Evolutionary conservation across 176 grass and related monocot genomes (phyloP).

Genomic region (Chrysopogon serrulatus): DNA sequence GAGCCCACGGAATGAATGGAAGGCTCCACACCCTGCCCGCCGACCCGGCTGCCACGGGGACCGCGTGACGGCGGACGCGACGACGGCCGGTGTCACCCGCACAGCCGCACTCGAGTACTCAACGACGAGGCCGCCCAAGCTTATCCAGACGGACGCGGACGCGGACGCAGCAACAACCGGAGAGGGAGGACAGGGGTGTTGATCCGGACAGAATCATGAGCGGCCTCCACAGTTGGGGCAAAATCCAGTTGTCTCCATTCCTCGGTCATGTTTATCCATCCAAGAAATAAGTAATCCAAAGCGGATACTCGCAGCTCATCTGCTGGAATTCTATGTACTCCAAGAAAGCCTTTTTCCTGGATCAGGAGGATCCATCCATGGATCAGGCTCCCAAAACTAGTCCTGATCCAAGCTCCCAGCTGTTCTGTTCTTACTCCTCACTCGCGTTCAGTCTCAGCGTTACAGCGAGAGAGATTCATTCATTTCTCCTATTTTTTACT

Average conservation of each 20-base stretch:
- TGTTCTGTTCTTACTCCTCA: not conserved
- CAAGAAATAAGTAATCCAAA: not conserved
- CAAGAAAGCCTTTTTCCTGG: too few relatives aligned
- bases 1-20: not conserved
- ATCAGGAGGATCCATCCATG: not conserved
- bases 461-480: not conserved
- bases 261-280: not conserved
- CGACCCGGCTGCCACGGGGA: not conserved
- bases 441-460: not conserved
- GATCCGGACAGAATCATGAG: not conserved
- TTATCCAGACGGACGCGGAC: conserved; percentile 21
- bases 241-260: conserved; percentile 23
- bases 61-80: conserved; percentile 18
- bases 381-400: not conserved
- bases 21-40: not conserved
- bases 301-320: not conserved
- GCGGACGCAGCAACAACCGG: not conserved
- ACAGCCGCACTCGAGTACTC: too few relatives aligned
- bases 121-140: not conserved
- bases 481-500: not conserved
- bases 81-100: not conserved
- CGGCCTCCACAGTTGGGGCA: conserved; percentile 14
- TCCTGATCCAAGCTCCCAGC: too few relatives aligned
- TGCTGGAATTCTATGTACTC: not conserved
- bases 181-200: not conserved